Conservation (phyloP, 805 yeast genomes). For the Candida peoriensis region DNA sequence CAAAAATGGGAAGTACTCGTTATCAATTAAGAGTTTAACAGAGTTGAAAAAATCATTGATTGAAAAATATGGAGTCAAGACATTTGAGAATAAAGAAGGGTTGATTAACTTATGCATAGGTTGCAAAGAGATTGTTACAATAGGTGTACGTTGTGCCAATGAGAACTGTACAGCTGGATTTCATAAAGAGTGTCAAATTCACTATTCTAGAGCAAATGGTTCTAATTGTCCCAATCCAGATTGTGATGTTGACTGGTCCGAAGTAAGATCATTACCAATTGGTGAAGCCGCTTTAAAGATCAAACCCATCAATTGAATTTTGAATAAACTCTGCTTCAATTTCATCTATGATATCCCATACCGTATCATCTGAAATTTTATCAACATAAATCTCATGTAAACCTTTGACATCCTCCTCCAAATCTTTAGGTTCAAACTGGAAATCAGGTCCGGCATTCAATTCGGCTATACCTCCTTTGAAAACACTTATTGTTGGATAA, state of each 20-base stretch:
- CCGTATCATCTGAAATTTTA: constrained; percentile 71
- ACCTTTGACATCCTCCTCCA: constrained; percentile 36
- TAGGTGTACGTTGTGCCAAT: constrained; percentile 40
- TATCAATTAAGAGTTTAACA: constrained; percentile 37
- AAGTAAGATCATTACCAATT: constrained; percentile 14
- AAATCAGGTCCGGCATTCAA: constrained; percentile 68
- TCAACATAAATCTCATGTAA: constrained; percentile 61
- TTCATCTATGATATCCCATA: constrained; percentile 83
- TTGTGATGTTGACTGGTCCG: constrained; percentile 21
- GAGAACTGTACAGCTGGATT: constrained; percentile 34
- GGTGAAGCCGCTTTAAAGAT: constrained; percentile 7
- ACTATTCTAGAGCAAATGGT: constrained; percentile 32
- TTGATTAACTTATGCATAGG: constrained; percentile 39
- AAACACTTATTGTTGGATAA: constrained; percentile 85
- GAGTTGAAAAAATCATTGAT: constrained; percentile 43
- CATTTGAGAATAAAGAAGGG: constrained; percentile 29
- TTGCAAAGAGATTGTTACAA: constrained; percentile 48
- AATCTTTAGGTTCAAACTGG: constrained; percentile 35
- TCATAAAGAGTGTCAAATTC: constrained; percentile 43
- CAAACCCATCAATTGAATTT: constrained; percentile 6
- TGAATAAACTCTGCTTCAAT: constrained; percentile 57
- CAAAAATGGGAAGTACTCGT: constrained; percentile 28
- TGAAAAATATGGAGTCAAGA: constrained; percentile 35
- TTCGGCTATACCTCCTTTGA: constrained; percentile 69
- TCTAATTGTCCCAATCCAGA: constrained; percentile 28